Conservation (phyloP, 2,329 filamentous ascomycete genomes). For the Fusarium praegraminearum region DNA sequence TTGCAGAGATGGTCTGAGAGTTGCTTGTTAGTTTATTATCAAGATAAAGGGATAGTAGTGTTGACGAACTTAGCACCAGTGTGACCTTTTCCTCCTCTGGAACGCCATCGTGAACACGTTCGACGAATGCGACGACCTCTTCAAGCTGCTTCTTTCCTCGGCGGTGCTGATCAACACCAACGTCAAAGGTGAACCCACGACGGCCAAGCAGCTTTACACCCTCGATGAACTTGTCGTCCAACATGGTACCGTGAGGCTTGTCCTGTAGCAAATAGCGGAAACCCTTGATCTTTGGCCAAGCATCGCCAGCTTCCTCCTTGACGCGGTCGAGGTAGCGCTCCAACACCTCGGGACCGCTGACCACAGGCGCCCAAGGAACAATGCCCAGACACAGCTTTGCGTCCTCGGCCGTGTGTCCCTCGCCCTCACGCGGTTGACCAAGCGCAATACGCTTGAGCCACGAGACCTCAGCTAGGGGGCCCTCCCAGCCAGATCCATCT, state of each 20-base stretch:
- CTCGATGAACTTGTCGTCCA: slow-evolving; percentile 73
- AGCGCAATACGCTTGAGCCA: slow-evolving; percentile 75
- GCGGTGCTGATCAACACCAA: slow-evolving; percentile 84
- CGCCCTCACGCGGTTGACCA: slow-evolving; percentile 66
- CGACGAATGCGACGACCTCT: slow-evolving; percentile 77
- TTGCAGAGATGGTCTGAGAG: slow-evolving; percentile 87
- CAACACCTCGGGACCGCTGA: slow-evolving; percentile 71
- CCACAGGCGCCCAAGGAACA: slow-evolving; percentile 88
- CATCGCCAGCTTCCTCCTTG: slow-evolving; percentile 69
- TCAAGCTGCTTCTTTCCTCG: slow-evolving; percentile 80
- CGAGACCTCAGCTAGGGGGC: slow-evolving; percentile 77
- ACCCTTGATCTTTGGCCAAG: slow-evolving; percentile 78
- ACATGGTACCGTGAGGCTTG: slow-evolving; percentile 74
- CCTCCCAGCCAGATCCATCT: slow-evolving; percentile 70
- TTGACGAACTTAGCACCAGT: slow-evolving; percentile 76
- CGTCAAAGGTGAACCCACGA: slow-evolving; percentile 78
- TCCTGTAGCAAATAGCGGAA: slow-evolving; percentile 88
- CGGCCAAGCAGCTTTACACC: slow-evolving; percentile 73
- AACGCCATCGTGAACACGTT: slow-evolving; percentile 72
- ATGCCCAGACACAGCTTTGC: slow-evolving; percentile 73
- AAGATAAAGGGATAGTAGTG: neutral
- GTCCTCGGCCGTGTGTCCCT: slow-evolving; percentile 64
- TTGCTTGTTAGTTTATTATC: slow-evolving; percentile 17
- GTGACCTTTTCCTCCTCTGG: slow-evolving; percentile 69
- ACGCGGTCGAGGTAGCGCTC: slow-evolving; percentile 73